phyloP scores from a whole-genome alignment of 2,329 filamentous ascomycete genomes.

The Penicillium sp. region DNA sequence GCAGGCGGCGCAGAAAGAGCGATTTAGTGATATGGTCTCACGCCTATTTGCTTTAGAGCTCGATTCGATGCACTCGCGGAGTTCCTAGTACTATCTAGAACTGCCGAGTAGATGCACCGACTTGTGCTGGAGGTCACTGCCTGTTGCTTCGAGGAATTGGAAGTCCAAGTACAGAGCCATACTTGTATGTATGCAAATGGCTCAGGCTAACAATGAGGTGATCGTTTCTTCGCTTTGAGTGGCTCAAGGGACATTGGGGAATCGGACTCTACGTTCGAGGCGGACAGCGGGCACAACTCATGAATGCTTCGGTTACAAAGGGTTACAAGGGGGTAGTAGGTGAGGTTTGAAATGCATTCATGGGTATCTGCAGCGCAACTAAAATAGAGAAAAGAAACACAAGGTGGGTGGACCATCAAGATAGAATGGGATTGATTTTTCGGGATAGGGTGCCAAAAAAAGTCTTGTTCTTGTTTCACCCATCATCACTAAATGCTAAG shows the following conservation, averaged over 20 bases:
- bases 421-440: constrained; percentile 35
- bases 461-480: constrained; percentile 27
- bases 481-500: constrained; percentile 29
- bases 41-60: too few species aligned
- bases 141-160: too few species aligned
- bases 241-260: not conserved
- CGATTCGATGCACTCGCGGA: too few species aligned
- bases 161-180: too few species aligned
- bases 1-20: too few species aligned
- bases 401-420: constrained; percentile 23
- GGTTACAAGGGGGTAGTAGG: constrained; percentile 29
- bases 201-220: too few species aligned
- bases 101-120: too few species aligned
- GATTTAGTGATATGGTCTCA: too few species aligned
- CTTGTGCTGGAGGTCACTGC: too few species aligned
- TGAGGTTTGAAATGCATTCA: constrained; percentile 43
- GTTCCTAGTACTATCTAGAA: too few species aligned
- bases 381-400: constrained; percentile 17
- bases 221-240: not conserved
- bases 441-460: constrained; percentile 26
- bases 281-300: constrained; percentile 28
- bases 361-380: constrained; percentile 44
- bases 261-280: not conserved
- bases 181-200: too few species aligned
- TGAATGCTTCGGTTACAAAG: constrained; percentile 31